phyloP scores from a whole-genome alignment of 345 rosid species.

The Acer campestre region DNA sequence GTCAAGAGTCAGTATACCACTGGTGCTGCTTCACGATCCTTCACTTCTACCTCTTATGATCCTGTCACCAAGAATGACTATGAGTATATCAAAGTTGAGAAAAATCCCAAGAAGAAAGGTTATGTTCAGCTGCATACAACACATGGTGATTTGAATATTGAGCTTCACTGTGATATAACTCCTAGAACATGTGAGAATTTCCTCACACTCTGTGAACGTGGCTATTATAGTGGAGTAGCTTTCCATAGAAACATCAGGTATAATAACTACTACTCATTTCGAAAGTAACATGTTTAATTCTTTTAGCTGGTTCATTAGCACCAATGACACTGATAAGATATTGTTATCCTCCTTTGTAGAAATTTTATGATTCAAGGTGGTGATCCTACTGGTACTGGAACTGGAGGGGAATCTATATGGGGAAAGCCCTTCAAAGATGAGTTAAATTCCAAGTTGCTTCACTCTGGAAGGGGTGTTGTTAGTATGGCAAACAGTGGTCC shows the following conservation, averaged over 20 bases:
- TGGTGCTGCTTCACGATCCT: constrained; percentile 96
- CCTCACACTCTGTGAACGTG: constrained; percentile 79
- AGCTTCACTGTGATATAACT: constrained; percentile 89
- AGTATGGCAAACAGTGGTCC: constrained; percentile 99
- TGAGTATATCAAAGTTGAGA: constrained; percentile 85
- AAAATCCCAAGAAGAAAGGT: constrained; percentile 94
- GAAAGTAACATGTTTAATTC: not conserved
- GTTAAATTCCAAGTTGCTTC: constrained; percentile 82
- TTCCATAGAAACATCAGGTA: constrained; percentile 87
- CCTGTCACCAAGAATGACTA: constrained; percentile 88
- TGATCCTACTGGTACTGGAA: constrained; percentile 93
- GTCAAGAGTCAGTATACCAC: constrained; percentile 87
- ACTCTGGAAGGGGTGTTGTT: constrained; percentile 90
- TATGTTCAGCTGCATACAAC: constrained; percentile 89
- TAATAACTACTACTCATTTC: constrained; percentile 5
- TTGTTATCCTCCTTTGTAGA: constrained; percentile 35
- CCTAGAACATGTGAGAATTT: constrained; percentile 94
- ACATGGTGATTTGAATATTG: constrained; percentile 90
- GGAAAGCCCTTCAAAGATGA: constrained; percentile 97
- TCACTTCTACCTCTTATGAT: constrained; percentile 85
- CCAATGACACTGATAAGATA: constrained; percentile 8
- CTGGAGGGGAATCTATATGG: constrained; percentile 95
- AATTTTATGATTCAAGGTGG: constrained; percentile 99
- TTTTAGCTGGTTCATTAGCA: constrained; percentile 7
- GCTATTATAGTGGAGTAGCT: constrained; percentile 78